Conservation (phyloP, 345 rosid genomes). For the Dovyalis caffra region DNA sequence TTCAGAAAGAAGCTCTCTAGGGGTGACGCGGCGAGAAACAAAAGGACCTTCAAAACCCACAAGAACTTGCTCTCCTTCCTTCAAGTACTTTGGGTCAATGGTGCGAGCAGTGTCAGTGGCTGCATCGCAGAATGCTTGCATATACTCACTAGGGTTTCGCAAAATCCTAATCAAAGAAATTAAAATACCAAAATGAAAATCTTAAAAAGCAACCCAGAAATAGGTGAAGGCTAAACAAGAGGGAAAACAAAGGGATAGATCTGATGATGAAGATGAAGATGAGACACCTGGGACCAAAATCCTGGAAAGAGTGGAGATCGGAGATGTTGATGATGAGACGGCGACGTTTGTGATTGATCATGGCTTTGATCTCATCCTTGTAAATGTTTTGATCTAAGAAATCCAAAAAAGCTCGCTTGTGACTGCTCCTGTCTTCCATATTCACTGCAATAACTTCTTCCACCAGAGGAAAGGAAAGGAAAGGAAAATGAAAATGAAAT, state of each 20-base stretch:
- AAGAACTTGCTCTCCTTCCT: constrained; percentile 78
- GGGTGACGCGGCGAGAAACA: constrained; percentile 90
- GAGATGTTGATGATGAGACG: constrained; percentile 92
- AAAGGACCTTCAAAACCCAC: constrained; percentile 97
- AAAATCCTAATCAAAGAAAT: constrained; percentile 56
- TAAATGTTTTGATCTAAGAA: constrained; percentile 74
- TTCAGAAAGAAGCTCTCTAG: constrained; percentile 90
- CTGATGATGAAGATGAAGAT: not conserved
- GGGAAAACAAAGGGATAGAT: too few species aligned
- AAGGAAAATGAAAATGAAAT: not conserved
- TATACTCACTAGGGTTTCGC: constrained; percentile 73
- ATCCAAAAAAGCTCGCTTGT: constrained; percentile 76
- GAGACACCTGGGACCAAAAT: constrained; percentile 61
- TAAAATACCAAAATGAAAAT: not conserved
- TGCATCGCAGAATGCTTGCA: constrained; percentile 93
- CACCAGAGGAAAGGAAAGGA: too few species aligned
- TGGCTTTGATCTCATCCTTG: constrained; percentile 72
- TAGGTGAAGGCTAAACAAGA: too few species aligned
- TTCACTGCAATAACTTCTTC: not conserved
- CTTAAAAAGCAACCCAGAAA: too few species aligned
- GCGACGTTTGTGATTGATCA: constrained; percentile 84
- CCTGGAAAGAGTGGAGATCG: constrained; percentile 73
- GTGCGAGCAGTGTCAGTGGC: constrained; percentile 73
- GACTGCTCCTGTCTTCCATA: constrained; percentile 67
- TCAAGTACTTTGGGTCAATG: constrained; percentile 68